phyloP scores from a whole-genome alignment of 2,329 filamentous ascomycete genomes.

The Monosporascus cannonballus region DNA sequence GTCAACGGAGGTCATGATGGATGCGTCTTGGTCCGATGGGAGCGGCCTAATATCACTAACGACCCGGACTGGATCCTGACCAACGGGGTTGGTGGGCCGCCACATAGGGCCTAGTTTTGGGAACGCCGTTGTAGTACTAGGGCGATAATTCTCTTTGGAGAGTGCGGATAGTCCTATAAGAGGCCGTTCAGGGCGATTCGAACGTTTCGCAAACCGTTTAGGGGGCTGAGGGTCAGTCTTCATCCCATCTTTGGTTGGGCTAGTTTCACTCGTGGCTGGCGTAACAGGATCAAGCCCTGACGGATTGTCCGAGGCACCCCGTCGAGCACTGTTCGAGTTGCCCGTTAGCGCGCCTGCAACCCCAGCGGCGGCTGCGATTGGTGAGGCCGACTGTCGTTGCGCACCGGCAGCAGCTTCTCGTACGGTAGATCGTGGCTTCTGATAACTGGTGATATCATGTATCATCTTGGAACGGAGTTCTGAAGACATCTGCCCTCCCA shows the following conservation, averaged over 20 bases:
- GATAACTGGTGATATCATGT: neutral
- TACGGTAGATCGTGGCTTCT: neutral
- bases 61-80: neutral
- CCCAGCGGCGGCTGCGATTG: neutral
- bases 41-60: neutral
- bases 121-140: neutral
- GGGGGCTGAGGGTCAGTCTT: neutral
- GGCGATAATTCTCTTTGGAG: neutral
- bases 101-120: neutral
- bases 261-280: neutral
- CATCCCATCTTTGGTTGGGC: neutral
- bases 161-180: neutral
- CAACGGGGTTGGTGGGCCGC: neutral
- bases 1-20: no score
- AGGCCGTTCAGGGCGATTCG: constrained; percentile 1
- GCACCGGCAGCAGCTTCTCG: neutral
- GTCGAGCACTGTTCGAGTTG: neutral
- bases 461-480: neutral
- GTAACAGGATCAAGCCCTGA: neutral
- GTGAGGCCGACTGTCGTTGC: neutral
- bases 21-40: no score
- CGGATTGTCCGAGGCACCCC: neutral
- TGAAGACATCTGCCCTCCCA: neutral
- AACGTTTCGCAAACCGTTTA: constrained; percentile 1
- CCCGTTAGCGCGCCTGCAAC: neutral